Evolutionary conservation across 768 basidiomycete genomes (phyloP), one percentile per base, ranked within the genome.

Genomic region (Krasilnikovozyma curviuscula): DNA sequence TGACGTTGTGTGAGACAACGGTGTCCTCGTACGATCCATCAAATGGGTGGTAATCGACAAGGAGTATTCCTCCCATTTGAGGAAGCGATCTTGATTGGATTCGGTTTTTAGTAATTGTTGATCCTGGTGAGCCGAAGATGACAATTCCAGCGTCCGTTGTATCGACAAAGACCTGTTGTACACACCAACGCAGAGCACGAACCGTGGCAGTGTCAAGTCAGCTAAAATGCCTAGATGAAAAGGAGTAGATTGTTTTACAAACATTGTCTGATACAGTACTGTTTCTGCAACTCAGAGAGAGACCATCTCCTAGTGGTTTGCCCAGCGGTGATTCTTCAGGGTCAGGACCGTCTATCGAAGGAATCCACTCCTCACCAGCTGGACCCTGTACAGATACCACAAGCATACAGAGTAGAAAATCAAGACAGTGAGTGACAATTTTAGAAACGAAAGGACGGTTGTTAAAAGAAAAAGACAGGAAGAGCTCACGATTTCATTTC

Each of bases 41-140:
- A 44, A 66, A 70, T 0, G 67, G 67, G 2, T 60, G 59, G 12
- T 57, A 49, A 48, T 70, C 68, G 31, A 68, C 66, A 53, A 66
- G 58, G 27, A 65, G 48, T 50, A 68, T 67, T 5, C 67, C 67
- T 5, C 65, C 68, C 61, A 70, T 65, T 0, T 63, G 56, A 12
- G 65, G 62, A 1, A 53, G 43, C 3, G 54, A 52, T 2, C 60
- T 52, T 3, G 68, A 56, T 19, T 57, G 56, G 50, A 70, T 63
- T 5, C 57, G 59, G 56, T 70, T 70, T 48, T 57, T 50, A 10
- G 60, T 41, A 37, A 68, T 57, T 29, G 59, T 34, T 1, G 67
- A 63, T 1, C 66, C 67, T 1, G 68, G 68, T 3, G 68, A 65
- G 44, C 68, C 66, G 52, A 66, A 70, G 31, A 67, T 46, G 21